phyloP scores from a whole-genome alignment of 371 early-diverging fungal genomes.

The Sporodiniella umbellata region DNA sequence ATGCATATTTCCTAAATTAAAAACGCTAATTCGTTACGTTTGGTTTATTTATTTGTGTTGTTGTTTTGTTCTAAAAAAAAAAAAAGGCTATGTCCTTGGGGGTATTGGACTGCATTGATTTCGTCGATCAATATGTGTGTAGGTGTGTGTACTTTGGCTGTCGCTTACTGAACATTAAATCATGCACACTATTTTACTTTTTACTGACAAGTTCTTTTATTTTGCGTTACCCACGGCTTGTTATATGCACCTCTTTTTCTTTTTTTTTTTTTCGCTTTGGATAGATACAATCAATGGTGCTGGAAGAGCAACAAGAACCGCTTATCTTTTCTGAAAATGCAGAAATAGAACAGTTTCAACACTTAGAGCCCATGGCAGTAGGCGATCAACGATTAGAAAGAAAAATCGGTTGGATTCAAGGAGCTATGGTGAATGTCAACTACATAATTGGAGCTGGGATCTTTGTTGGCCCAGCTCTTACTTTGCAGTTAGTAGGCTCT shows the following conservation, averaged over 20 bases:
- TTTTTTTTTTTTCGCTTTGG: neutral
- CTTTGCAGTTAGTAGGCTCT: slow-evolving; percentile 34
- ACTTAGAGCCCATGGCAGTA: slow-evolving; percentile 36
- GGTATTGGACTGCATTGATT: too few relatives aligned
- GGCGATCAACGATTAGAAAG: slow-evolving; percentile 43
- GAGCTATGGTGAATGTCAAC: slow-evolving; percentile 41
- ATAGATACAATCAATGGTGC: neutral
- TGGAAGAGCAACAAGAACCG: slow-evolving; percentile 10
- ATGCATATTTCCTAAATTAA: neutral
- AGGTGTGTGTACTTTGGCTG: neutral
- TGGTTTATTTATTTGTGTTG: neutral
- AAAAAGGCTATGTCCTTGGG: too few relatives aligned
- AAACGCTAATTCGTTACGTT: neutral
- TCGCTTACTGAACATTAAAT: neutral
- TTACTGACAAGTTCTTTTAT: neutral
- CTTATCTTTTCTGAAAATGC: slow-evolving; percentile 3
- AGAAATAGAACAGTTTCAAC: slow-evolving; percentile 17
- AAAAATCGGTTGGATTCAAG: slow-evolving; percentile 40
- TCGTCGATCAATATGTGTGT: neutral
- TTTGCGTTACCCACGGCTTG: too few relatives aligned
- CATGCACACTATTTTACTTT: neutral
- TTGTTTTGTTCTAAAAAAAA: neutral
- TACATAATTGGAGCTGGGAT: slow-evolving; percentile 46
- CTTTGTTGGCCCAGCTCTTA: slow-evolving; percentile 39
- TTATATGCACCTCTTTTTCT: neutral